A percentile compares a stretch with the other conserved stretches of the same genome.
Evolutionary conservation across 2,329 filamentous ascomycete species (phyloP).

Genomic region (Pseudocercospora vitis): DNA sequence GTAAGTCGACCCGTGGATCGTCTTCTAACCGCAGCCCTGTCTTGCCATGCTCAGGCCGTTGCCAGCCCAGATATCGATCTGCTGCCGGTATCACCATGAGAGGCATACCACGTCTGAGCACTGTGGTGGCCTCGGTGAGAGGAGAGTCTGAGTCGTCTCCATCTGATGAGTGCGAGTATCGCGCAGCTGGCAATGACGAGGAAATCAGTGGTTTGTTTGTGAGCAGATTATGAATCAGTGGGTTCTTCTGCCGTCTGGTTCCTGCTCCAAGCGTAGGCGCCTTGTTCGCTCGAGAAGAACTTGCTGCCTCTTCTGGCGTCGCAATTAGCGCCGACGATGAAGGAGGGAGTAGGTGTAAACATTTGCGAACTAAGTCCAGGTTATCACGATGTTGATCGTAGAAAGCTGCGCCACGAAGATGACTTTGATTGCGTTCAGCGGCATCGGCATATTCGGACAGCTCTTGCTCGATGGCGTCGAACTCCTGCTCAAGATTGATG

Average conservation of each 20-base stretch:
- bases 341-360: slow-evolving; percentile 74
- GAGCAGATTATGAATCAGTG: slow-evolving; percentile 89
- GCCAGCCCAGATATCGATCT: slow-evolving; percentile 62
- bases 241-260: slow-evolving; percentile 69
- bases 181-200: slow-evolving; percentile 77
- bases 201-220: slow-evolving; percentile 94
- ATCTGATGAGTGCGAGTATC: slow-evolving; percentile 48
- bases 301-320: slow-evolving; percentile 79
- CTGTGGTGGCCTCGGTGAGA: slow-evolving; percentile 58
- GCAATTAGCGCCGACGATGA: slow-evolving; percentile 87
- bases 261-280: slow-evolving; percentile 36
- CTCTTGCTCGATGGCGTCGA: slow-evolving; percentile 64
- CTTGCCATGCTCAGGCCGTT: slow-evolving; percentile 59
- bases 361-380: slow-evolving; percentile 67
- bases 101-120: slow-evolving; percentile 89
- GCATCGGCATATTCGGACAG: slow-evolving; percentile 30
- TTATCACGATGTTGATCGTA: slow-evolving; percentile 64
- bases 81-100: slow-evolving; percentile 79
- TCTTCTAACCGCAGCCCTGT: slow-evolving; percentile 66
- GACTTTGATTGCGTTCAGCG: slow-evolving; percentile 23
- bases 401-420: slow-evolving; percentile 16
- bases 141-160: slow-evolving; percentile 33
- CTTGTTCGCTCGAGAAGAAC: slow-evolving; percentile 43
- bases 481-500: slow-evolving; percentile 92
- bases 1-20: slow-evolving; percentile 78